phyloP scores from a whole-genome alignment of 352 stramenopile genomes.

The Pythium sukuiense region DNA sequence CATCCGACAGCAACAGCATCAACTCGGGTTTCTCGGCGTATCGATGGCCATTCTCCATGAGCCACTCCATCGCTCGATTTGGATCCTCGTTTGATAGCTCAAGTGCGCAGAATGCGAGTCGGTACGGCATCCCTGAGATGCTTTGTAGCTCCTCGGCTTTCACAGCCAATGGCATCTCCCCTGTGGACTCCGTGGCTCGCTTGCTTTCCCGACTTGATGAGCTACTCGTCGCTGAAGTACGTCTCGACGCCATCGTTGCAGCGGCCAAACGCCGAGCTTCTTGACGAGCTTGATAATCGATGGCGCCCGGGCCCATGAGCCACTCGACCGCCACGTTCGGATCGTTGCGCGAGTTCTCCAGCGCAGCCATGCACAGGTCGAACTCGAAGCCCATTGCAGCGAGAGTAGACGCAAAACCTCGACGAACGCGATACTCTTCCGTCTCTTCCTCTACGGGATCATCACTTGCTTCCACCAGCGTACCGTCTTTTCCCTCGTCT shows the following conservation, averaged over 20 bases:
- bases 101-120: constrained; percentile 58
- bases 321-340: constrained; percentile 85
- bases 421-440: constrained; percentile 65
- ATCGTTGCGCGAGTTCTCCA: constrained; percentile 81
- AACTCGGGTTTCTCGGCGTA: constrained; percentile 60
- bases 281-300: constrained; percentile 73
- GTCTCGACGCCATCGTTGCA: constrained; percentile 37
- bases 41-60: constrained; percentile 77
- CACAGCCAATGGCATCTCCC: constrained; percentile 42
- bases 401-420: constrained; percentile 78
- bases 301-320: constrained; percentile 77
- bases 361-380: constrained; percentile 81
- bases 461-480: constrained; percentile 35
- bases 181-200: not conserved
- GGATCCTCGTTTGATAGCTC: constrained; percentile 80
- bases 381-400: constrained; percentile 89
- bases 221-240: constrained; percentile 16
- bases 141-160: constrained; percentile 72
- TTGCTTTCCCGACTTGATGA: constrained; percentile 1
- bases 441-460: constrained; percentile 75
- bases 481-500: constrained; percentile 2
- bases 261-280: constrained; percentile 53
- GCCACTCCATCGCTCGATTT: constrained; percentile 86
- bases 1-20: constrained; percentile 45
- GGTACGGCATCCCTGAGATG: constrained; percentile 78